These are phyloP conservation scores for Penstemon newberryi DNA, from an alignment of 257 asterid genomes.

Conservation along the genomic window DNA sequence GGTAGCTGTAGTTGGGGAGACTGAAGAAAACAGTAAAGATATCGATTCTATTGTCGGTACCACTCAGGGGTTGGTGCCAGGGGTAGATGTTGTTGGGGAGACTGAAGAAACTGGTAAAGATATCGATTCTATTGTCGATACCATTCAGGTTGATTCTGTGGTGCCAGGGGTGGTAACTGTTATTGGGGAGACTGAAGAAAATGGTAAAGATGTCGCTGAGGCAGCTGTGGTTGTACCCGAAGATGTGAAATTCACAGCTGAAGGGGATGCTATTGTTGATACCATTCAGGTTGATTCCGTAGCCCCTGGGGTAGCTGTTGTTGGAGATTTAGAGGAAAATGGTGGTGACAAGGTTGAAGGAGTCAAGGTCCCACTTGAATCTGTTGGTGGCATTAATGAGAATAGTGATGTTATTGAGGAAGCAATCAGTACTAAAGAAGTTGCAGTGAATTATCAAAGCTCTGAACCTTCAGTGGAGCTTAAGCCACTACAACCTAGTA, in stretches of 20 bases:
- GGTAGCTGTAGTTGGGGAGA: conserved; percentile 48
- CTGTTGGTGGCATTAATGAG: conserved; percentile 31
- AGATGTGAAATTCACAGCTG: conserved; percentile 28
- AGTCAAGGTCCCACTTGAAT: conserved; percentile 30
- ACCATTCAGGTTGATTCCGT: conserved; percentile 43
- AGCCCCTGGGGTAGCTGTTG: conserved; percentile 49
- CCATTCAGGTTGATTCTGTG: conserved; percentile 42
- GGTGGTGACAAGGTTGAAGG: conserved; percentile 35
- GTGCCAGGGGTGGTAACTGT: conserved; percentile 48
- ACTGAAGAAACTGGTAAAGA: conserved; percentile 27
- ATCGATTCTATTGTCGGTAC: too few species aligned
- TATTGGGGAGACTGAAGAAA: conserved; percentile 41
- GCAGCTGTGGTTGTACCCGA: conserved; percentile 18
- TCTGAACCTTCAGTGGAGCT: conserved; percentile 38
- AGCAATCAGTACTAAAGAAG: conserved; percentile 24
- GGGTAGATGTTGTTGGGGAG: conserved; percentile 36
- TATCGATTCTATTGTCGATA: conserved; percentile 48
- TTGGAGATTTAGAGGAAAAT: conserved; percentile 39
- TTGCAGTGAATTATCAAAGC: conserved; percentile 26
- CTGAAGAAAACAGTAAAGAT: conserved; percentile 28
- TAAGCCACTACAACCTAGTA: conserved; percentile 29
- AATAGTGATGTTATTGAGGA: conserved; percentile 30
- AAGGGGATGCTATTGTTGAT: conserved; percentile 54
- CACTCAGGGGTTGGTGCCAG: conserved; percentile 27
- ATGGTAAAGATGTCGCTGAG: conserved; percentile 28